Base-by-base conservation (phyloP, 257 asterid genomes). In the Handroanthus guayacan region DNA sequence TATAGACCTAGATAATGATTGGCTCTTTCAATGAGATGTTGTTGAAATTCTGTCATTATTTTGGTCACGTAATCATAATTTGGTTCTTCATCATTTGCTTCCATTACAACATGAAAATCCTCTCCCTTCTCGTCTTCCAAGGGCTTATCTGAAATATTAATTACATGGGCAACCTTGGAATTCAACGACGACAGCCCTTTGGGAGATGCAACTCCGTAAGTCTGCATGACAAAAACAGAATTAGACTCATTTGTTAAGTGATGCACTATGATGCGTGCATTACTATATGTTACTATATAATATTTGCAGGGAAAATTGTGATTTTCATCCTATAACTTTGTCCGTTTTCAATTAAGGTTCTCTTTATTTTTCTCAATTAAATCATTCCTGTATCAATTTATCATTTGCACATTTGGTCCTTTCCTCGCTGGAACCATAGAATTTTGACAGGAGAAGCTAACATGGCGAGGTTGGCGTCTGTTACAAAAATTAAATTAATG, bases 1-100 rank as follows among this genome's bases (percentile, higher is more conserved):
- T 25, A 25, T 25, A 25, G 66, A 75, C 80, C 80, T 38, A 75
- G 9, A n/a, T 18, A 41, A 14, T 64, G 66, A 65, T 14, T 2
- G 10, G 44, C 55, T 17, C 65, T 63, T 62, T 65, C 74, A 11
- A 14, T 14, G 11, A 75, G 80, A 66, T 75, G 74, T 3, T 75
- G 60, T 52, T 75, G 68, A 67, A 75, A 75, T 55, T 54, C 50
- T 10, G 56, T 8, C 60, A 75, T 0, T 54, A 44, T 34, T 50
- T 62, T 63, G 61, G 25, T 18, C 41, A 48, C 9, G 58, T 3
- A 16, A 14, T 52, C 52, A 25, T 16, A 62, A 9, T 62, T 7
- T 75, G 12, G 5, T 20, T 52, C 58, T 5, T 67, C 70, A 52
- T 50, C 68, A 36, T 17, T 0, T 17, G 70, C 56, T 58, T 60